Conservation (phyloP, 441 rosid species). For the Pelargonium myrrhifolium region DNA sequence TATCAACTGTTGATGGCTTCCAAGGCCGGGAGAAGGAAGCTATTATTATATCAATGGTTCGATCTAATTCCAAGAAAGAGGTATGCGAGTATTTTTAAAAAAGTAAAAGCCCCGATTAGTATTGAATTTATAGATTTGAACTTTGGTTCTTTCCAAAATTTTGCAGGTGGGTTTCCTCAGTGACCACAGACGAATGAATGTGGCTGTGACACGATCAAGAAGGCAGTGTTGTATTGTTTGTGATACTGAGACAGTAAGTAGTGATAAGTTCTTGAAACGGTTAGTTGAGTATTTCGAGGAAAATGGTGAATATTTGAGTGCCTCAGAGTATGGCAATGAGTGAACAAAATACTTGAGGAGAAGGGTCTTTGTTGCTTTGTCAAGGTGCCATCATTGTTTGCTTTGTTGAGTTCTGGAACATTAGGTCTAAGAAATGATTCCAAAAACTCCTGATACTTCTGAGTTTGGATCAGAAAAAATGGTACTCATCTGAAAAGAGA, state of each 20-base stretch:
- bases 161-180: slow-evolving; percentile 71
- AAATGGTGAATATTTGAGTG: slow-evolving; percentile 88
- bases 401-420: neutral
- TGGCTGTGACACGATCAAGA: slow-evolving; percentile 89
- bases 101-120: slow-evolving; percentile 7
- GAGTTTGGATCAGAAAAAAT: neutral
- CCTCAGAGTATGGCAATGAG: slow-evolving; percentile 59
- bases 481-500: neutral
- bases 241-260: slow-evolving; percentile 74
- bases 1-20: slow-evolving; percentile 94
- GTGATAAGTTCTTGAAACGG: slow-evolving; percentile 68
- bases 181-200: slow-evolving; percentile 86
- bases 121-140: neutral
- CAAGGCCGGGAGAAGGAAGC: slow-evolving; percentile 97
- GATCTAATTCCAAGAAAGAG: slow-evolving; percentile 84
- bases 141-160: slow-evolving; percentile 10
- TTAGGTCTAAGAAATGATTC: slow-evolving; percentile 8
- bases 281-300: slow-evolving; percentile 82
- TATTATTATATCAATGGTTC: slow-evolving; percentile 88
- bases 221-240: slow-evolving; percentile 88
- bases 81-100: slow-evolving; percentile 23
- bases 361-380: neutral
- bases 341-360: slow-evolving; percentile 19
- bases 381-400: slow-evolving; percentile 7
- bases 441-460: neutral